Evolutionary conservation across 352 stramenopile species (phyloP), one percentile per base, ranked within the genome.

Genomic region (Globisporangium apiculatum): DNA sequence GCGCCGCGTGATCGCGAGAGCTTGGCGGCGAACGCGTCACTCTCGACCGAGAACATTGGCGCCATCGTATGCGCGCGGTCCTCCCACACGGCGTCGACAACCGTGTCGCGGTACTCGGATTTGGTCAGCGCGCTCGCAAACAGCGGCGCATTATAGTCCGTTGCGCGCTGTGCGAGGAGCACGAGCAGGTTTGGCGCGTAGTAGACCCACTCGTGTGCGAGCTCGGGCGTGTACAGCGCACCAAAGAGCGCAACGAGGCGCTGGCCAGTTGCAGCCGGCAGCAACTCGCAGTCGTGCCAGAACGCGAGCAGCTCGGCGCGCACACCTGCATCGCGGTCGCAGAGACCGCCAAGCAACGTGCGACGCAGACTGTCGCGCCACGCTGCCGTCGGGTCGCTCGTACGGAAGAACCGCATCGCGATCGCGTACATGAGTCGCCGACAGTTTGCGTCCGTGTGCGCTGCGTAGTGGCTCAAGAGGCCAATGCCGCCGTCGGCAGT

Each of bases 41-140:
- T 66, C 58, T 91, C 81, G 15, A 91, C 71, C 0, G 79, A 94
- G 57, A 94, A 94, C 47, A 94, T 58, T 11, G 84, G 83, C 0
- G 71, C 69, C 75, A 94, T 91, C 3, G 71, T 87, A 47, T 83
- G 76, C 24, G 68, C 75, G 52, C 85, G 87, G 1, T 68, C 67
- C 38, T 86, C 78, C 81, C 81, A 91, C 14, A 60, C 76, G n/a
- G 74, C 66, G 51, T 94, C 81, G 65, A 94, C 87, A 15, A 53
- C 49, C 24, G 73, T 60, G 18, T 87, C 72, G 37, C 68, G 57
- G 57, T 83, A 94, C 31, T 79, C 66, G 9, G 62, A 54, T 36
- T 71, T 57, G 2, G 68, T 62, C 36, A 94, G 55, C 24, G 79
- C 61, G n/a, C 58, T 86, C 46, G 62, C 51, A 59, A 91, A 91